phyloP scores from a whole-genome alignment of 495 filamentous ascomycete genomes.

The Penicillium longicatenatum region DNA sequence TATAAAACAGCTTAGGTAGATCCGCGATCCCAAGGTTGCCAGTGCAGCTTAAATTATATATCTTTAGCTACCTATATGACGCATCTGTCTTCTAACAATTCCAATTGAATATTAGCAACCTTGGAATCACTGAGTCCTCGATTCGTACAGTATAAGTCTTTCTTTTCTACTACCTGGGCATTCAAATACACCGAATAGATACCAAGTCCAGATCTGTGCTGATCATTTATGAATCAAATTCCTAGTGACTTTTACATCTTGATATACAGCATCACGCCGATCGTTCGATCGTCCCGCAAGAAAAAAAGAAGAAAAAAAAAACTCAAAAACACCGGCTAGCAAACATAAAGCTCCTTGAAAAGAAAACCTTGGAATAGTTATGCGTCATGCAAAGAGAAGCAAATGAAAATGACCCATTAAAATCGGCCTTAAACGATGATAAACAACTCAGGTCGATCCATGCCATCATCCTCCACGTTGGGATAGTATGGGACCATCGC shows the following conservation, averaged over 20 bases:
- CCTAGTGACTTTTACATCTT: constrained; percentile 24
- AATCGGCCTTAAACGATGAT: constrained; percentile 69
- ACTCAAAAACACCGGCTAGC: constrained; percentile 26
- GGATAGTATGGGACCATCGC: constrained; percentile 96
- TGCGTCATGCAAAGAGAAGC: constrained; percentile 16
- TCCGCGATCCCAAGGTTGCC: too few species aligned
- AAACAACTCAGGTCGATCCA: constrained; percentile 74
- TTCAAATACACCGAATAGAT: too few species aligned
- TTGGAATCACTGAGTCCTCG: too few species aligned
- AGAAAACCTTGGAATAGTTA: constrained; percentile 5
- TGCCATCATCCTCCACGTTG: constrained; percentile 71
- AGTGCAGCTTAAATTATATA: too few species aligned
- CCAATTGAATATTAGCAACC: too few species aligned
- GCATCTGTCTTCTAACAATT: too few species aligned
- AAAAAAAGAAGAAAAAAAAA: constrained; percentile 19
- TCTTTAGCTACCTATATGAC: too few species aligned
- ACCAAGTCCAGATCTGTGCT: background rate
- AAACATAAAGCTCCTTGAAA: constrained; percentile 16
- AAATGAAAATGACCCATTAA: constrained; percentile 16
- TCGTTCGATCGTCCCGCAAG: constrained; percentile 28
- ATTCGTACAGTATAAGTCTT: too few species aligned
- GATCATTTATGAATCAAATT: constrained; percentile 6
- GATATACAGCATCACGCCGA: constrained; percentile 33
- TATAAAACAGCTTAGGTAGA: too few species aligned
- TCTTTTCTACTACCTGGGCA: too few species aligned